Base-by-base conservation (phyloP, 2,329 filamentous ascomycete species). In the Alternaria solani region DNA sequence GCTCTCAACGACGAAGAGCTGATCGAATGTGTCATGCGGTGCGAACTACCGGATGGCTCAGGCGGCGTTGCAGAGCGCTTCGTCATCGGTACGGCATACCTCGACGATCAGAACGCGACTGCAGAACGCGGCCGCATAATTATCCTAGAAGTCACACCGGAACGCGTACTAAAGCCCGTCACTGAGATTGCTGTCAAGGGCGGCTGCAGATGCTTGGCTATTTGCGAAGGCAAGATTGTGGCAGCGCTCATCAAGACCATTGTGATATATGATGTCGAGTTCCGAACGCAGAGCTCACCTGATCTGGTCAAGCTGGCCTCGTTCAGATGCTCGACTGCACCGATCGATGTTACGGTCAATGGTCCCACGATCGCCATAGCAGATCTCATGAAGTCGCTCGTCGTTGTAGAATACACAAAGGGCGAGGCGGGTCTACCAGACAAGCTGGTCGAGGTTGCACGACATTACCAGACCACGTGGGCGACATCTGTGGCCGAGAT, bases 331-430 rank as follows among this genome's bases (percentile, higher is more conserved):
- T 88, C 93, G 2, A 96, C 93, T 0, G 91, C 92, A 32, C 94
- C 95, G 0, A 87, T 96, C 16, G 92, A 94, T 67, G 77, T 98
- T 7, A 88, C 89, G 9, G 86, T 97, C 14, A 87, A 88, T 1
- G 91, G 86, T 1, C 89, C 90, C 67, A 84, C 87, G 25, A 94
- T 99, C 63, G 92, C 91, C 0, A 89, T 98, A 9, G 91, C 90
- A 0, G 95, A 99, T 73, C 81, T 99, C 46, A 97, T 97, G 91
- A 97, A 98, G 80, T 96, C 92, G 1, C 83, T 96, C 25, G 89
- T 91, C 1, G 81, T 98, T 6, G 83, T 97, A 8, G 85, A 95
- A 73, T 95, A 90, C 73, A 82, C 84, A 0, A 84, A 85, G 3
- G 85, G 87, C 2, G 77, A 83, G 23, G 80, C 86, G 3, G 87